A percentile compares a stretch with the other conserved stretches of the same genome.
phyloP scores from a whole-genome alignment of 768 basidiomycete genomes.

The Russula lepida region DNA sequence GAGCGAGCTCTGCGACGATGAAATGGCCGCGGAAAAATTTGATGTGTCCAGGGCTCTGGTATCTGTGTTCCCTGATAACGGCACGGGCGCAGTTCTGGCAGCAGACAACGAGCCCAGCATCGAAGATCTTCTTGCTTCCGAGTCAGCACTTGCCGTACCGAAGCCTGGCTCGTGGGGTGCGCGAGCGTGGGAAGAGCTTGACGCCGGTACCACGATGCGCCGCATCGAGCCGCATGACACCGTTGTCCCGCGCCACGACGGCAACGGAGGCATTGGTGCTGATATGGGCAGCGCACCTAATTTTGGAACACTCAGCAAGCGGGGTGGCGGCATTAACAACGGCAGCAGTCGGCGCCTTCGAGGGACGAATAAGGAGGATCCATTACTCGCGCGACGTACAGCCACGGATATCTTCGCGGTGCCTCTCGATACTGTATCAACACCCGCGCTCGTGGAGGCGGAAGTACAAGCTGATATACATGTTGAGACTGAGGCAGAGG shows the following conservation, averaged over 20 bases:
- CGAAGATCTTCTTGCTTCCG: constrained; percentile 26
- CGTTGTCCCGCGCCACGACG: constrained; percentile 7
- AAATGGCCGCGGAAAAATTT: not conserved
- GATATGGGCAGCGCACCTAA: not conserved
- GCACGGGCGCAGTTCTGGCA: too few species aligned
- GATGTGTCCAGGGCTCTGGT: not conserved
- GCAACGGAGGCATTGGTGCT: constrained; percentile 18
- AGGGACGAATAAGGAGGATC: constrained; percentile 17
- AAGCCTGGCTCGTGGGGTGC: constrained; percentile 28
- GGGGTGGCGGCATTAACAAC: not conserved
- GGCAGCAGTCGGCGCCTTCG: constrained; percentile 17
- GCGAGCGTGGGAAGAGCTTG: constrained; percentile 32
- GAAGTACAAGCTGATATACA: not conserved
- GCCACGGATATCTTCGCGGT: constrained; percentile 28
- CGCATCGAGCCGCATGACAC: constrained; percentile 21
- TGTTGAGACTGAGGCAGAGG: not conserved
- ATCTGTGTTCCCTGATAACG: not conserved
- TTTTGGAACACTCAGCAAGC: not conserved
- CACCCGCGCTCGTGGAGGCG: not conserved
- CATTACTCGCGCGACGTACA: constrained; percentile 18
- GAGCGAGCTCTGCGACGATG: constrained; percentile 1
- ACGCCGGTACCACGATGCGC: constrained; percentile 31
- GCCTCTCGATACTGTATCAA: not conserved
- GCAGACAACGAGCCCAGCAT: constrained; percentile 26
- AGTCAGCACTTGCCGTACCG: not conserved